phyloP scores from a whole-genome alignment of 75 land plant species.

The Sequoia sempervirens region DNA sequence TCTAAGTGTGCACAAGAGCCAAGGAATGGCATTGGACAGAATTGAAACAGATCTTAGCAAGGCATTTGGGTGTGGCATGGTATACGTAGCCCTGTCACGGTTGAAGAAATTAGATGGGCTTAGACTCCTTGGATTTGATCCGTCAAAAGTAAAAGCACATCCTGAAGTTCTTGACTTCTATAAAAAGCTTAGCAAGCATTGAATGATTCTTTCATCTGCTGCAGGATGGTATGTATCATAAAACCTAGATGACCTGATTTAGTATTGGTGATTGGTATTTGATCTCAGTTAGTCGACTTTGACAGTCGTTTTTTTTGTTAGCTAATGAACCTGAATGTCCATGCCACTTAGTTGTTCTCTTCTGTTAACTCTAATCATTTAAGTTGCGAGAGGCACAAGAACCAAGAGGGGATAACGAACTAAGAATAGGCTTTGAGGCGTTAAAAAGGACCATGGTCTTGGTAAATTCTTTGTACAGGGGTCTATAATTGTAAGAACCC shows the following conservation, averaged over 20 bases:
- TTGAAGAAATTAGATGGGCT: constrained; percentile 58
- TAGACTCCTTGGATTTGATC: constrained; percentile 51
- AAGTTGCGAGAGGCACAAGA: background rate
- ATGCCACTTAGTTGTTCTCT: background rate
- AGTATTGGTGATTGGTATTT: background rate
- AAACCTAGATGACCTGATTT: background rate
- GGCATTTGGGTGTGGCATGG: constrained; percentile 75
- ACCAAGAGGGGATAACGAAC: background rate
- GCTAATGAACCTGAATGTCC: background rate
- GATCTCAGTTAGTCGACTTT: background rate
- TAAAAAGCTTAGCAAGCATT: constrained; percentile 15
- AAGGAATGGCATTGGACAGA: constrained; percentile 70
- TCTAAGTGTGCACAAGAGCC: constrained; percentile 79
- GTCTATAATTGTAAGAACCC: background rate
- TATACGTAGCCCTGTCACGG: constrained; percentile 78
- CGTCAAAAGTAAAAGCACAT: constrained; percentile 51
- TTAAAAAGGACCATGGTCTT: background rate
- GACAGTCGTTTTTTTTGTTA: background rate
- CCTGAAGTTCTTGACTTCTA: constrained; percentile 64
- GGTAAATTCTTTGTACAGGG: background rate
- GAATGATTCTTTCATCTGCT: background rate
- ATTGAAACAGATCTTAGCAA: constrained; percentile 59
- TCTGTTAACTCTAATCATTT: background rate
- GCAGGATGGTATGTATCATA: background rate
- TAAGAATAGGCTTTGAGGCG: background rate